phyloP scores from a whole-genome alignment of 371 early-diverging fungal species.

The Saksenaea vasiformis region DNA sequence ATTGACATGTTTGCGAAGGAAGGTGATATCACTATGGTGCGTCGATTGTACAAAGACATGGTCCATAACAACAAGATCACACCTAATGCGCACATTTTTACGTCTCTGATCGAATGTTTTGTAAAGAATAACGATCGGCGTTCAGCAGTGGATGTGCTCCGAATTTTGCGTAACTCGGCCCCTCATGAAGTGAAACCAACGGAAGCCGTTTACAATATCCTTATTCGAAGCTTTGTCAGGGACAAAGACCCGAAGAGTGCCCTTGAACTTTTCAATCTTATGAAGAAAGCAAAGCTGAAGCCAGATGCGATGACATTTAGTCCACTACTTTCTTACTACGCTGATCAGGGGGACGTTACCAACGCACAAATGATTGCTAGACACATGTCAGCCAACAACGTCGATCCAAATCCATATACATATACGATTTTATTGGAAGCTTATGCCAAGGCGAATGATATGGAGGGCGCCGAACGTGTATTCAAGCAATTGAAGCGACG shows the following conservation, averaged over 20 bases:
- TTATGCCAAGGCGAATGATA: conserved; percentile 43
- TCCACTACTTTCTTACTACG: conserved; percentile 32
- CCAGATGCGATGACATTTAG: conserved; percentile 22
- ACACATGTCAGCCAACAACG: conserved; percentile 25
- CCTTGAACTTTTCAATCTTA: conserved; percentile 22
- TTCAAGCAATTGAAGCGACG: conserved; percentile 23
- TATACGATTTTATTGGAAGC: conserved; percentile 45
- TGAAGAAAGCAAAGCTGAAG: conserved; percentile 21
- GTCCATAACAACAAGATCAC: conserved; percentile 15
- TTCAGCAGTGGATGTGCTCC: conserved; percentile 28
- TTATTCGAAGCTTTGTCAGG: conserved; percentile 28
- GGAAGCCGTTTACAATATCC: conserved; percentile 28
- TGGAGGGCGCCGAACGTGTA: conserved; percentile 33
- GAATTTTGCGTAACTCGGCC: conserved; percentile 13
- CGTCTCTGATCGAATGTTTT: conserved; percentile 41
- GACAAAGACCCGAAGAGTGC: conserved; percentile 25
- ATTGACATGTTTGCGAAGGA: conserved; percentile 49
- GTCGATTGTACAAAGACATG: conserved; percentile 32
- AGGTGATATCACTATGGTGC: conserved; percentile 30
- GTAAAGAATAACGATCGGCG: conserved; percentile 23
- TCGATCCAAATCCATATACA: conserved; percentile 25
- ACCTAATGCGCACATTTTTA: conserved; percentile 31
- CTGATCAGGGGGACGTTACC: conserved; percentile 29
- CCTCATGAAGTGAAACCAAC: neutral
- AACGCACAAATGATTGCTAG: conserved; percentile 22